phyloP scores from a whole-genome alignment of 441 rosid genomes.

The Gossypium gossypioides region DNA sequence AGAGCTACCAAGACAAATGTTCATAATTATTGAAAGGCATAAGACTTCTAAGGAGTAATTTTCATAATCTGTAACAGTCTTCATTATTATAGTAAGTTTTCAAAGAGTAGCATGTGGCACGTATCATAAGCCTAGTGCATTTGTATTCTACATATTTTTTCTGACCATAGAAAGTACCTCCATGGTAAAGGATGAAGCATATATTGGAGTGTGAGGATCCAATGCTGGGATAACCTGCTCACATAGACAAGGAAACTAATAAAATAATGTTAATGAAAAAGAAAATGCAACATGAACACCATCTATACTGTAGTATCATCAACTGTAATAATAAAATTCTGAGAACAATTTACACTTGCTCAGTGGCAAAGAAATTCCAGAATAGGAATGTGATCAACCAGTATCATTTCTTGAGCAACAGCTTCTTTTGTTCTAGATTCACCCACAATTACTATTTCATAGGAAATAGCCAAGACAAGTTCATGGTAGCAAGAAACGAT shows the following conservation, averaged over 20 bases:
- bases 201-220: slow-evolving; percentile 75
- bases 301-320: background rate
- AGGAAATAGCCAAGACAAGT: background rate
- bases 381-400: background rate
- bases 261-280: slow-evolving; percentile 1
- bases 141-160: background rate
- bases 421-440: background rate
- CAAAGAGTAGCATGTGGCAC: background rate
- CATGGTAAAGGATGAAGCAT: slow-evolving; percentile 89
- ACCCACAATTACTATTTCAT: background rate
- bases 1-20: background rate
- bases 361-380: background rate
- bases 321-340: background rate
- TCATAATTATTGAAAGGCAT: background rate
- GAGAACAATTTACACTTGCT: background rate
- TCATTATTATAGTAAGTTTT: background rate
- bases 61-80: background rate
- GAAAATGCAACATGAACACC: background rate
- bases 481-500: background rate
- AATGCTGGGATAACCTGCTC: slow-evolving; percentile 84
- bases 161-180: slow-evolving; percentile 44
- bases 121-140: background rate
- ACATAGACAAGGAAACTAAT: slow-evolving; percentile 11
- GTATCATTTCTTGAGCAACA: slow-evolving; percentile 1
- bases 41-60: slow-evolving; percentile 2